Conservation (phyloP, 352 stramenopile genomes). For the Phytophthora fragariae region DNA sequence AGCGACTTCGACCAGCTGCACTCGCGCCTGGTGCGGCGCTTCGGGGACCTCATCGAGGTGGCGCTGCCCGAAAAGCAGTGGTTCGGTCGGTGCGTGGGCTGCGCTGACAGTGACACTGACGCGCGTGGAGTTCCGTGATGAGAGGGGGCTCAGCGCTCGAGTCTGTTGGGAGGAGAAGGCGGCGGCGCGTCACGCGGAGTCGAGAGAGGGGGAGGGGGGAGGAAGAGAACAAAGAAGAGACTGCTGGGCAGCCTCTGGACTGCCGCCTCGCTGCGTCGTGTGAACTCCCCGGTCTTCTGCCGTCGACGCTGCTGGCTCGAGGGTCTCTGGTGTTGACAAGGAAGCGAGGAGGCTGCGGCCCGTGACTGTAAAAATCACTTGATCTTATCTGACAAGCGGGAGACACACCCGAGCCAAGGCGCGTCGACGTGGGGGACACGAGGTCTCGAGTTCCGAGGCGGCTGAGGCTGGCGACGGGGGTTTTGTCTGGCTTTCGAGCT, state of each 20-base stretch:
- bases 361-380: constrained; percentile 88
- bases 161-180: constrained; percentile 8
- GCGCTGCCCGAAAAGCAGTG: constrained; percentile 87
- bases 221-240: not conserved
- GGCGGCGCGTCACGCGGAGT: constrained; percentile 17
- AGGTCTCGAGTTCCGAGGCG: constrained; percentile 33
- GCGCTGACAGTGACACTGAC: constrained; percentile 11
- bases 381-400: constrained; percentile 82
- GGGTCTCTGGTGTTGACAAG: constrained; percentile 42
- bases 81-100: constrained; percentile 74
- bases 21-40: constrained; percentile 71
- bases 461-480: not conserved
- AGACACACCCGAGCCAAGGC: constrained; percentile 14
- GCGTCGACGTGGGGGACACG: constrained; percentile 1
- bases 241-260: not conserved
- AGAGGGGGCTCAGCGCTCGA: constrained; percentile 14
- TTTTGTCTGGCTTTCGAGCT: not conserved
- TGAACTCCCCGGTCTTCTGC: constrained; percentile 33
- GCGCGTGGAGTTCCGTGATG: constrained; percentile 50
- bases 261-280: constrained; percentile 10
- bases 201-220: not conserved
- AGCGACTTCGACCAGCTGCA: constrained; percentile 91
- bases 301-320: constrained; percentile 12
- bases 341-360: constrained; percentile 61
- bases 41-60: constrained; percentile 76